Base-by-base conservation (phyloP, 164 flowering plant genomes). In the Amborella trichopoda region DNA sequence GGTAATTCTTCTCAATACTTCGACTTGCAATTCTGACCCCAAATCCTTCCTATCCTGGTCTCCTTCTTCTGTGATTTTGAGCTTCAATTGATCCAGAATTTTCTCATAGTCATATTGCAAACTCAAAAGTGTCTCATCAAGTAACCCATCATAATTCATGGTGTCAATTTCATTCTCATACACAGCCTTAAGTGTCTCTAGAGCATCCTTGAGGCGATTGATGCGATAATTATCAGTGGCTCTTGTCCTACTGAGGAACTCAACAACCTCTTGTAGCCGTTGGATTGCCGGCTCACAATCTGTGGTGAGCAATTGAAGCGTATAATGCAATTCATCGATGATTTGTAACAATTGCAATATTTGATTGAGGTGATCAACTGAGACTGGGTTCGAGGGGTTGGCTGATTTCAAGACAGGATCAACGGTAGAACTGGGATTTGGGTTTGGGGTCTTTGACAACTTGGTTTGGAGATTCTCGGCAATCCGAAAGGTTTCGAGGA, bases 241-340 rank as follows among this genome's bases (percentile, higher is more conserved):
- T 49, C 73, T 79, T 1, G 86, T 82, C 64, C 93, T 56, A 53
- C 93, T 80, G 63, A 82, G 56, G 49, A 75, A 79, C 77, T 82
- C 87, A 50, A 79, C 83, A 42, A 70, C 83, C 42, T 82, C 87
- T 55, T 82, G 87, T 23, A 82, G 75, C 64, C 62, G 75, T 51
- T 73, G 84, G 43, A 77, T 67, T 10, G 71, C 77, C 0, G 93
- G 80, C 58, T 75, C 82, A 3, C 78, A 65, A 39, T 72, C 79
- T 27, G 47, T 48, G 20, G 70, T 40, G 2, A 79, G 70, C 0
- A 63, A 44, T 49, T 48, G 56, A 12, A 79, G 67, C 0, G 73
- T 68, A 0, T 22, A 47, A 9, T 71, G 71, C 5, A 82, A 61
- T 26, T 55, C 44, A 30, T 73, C 77, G n/a, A n/a, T n/a, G n/a